Evolutionary conservation across 106 monocot species (phyloP), one percentile per base, ranked within the genome.

Genomic region (Cymbidium sinense): DNA sequence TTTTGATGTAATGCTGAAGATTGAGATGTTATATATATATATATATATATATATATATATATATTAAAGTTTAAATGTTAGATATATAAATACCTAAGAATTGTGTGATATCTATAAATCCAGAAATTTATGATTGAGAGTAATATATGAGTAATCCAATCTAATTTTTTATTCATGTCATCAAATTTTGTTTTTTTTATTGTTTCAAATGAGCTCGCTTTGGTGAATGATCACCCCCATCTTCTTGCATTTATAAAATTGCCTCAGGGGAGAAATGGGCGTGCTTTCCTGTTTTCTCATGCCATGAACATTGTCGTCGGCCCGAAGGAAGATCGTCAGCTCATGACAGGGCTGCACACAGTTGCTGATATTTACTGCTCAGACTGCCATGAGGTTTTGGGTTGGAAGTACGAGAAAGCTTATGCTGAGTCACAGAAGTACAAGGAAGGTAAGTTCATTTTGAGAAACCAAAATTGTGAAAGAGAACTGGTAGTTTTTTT

Each of bases 381-480:
- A 1, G 95, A 95, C 77, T 95, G 95, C 82, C 90, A 83, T 10
- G 88, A 83, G 73, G 86, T 95, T 29, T 69, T 95, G 74, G 95
- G 95, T 34, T 92, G 86, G 91, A 93, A 93, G 80, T 93, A 93
- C 76, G 90, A 93, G 51, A 77, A 86, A 55, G 93, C 95, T 47
- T 95, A 90, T 65, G 92, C 90, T 71, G 92, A 86, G 78, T 85
- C 90, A 31, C 89, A 87, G 76, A 91, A 85, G 82, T 94, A 94
- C 75, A 94, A 94, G 77, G 94, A 94, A 84, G 91, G 94, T 27
- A 95, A 95, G 76, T 95, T 87, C 83, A 95, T 70, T 81, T 95
- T 47, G 95, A 95, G 77, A 95, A 95, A 34, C 83, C 88, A 95
- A 95, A 81, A 91, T 95, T 34, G 79, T 88, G 11, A 86, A 89